Conservation (phyloP, 2,329 filamentous ascomycete genomes). For the Pseudogymnoascus sp. region DNA sequence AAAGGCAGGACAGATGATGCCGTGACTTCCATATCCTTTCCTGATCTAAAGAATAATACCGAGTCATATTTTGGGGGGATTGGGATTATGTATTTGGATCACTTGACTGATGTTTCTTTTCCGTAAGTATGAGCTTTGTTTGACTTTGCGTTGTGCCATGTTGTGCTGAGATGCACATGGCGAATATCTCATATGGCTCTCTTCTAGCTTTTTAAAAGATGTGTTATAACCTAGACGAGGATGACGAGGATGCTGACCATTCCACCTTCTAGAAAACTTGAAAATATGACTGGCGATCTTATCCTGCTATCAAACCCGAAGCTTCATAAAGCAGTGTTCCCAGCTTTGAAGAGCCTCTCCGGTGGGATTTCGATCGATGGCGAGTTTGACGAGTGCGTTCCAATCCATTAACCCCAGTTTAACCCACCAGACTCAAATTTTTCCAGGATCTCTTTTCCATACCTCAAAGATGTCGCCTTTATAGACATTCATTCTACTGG, state of each 20-base stretch:
- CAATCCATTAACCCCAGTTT: not conserved
- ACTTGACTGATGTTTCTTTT: constrained; percentile 12
- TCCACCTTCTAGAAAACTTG: not conserved
- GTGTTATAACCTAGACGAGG: not conserved
- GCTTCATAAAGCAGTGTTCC: not conserved
- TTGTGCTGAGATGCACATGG: no score
- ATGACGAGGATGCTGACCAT: not conserved
- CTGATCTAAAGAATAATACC: constrained; percentile 13
- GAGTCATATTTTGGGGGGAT: not conserved
- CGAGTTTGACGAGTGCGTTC: not conserved
- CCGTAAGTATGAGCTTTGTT: constrained; percentile 9
- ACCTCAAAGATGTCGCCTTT: constrained; percentile 10
- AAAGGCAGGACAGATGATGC: constrained; percentile 8
- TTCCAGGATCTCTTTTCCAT: constrained; percentile 12
- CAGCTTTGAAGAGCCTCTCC: not conserved
- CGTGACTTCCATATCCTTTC: constrained; percentile 11
- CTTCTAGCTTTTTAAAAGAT: not conserved
- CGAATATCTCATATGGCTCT: no score
- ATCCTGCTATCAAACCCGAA: not conserved
- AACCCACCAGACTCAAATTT: not conserved
- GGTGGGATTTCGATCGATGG: not conserved
- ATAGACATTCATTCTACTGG: not conserved
- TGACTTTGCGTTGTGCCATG: not conserved
- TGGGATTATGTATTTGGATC: constrained; percentile 11
- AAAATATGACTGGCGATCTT: not conserved